Percentiles rank a stretch among this genome's conserved stretches.
phyloP scores from a whole-genome alignment of 164 flowering plant genomes.

The Nelumbo lutea region DNA sequence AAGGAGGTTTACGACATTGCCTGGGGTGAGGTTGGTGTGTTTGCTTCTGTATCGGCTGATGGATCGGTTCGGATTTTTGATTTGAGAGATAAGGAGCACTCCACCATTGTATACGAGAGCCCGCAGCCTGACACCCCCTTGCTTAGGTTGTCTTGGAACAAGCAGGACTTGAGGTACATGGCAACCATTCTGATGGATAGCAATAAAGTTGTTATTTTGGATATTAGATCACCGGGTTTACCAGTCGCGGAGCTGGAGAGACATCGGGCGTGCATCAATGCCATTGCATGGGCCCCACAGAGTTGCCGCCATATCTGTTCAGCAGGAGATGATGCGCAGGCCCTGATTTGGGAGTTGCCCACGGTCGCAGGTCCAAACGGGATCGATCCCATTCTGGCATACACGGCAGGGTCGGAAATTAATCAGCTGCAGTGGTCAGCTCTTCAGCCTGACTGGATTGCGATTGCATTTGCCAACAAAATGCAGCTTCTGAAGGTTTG shows the following conservation, averaged over 20 bases:
- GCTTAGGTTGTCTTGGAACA: constrained; percentile 91
- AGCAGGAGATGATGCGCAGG: constrained; percentile 80
- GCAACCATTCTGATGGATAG: constrained; percentile 80
- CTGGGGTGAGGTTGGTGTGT: constrained; percentile 92
- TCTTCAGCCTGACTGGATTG: constrained; percentile 81
- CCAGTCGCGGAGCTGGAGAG: constrained; percentile 87
- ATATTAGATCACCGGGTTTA: constrained; percentile 63
- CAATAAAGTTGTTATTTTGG: constrained; percentile 70
- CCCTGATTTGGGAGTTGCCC: constrained; percentile 85
- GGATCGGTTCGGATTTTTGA: constrained; percentile 93
- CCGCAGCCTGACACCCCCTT: constrained; percentile 81
- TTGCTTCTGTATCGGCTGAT: constrained; percentile 93
- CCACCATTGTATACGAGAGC: constrained; percentile 92
- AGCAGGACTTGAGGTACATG: constrained; percentile 82
- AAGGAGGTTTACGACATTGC: constrained; percentile 98
- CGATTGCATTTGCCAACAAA: constrained; percentile 61
- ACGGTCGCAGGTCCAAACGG: constrained; percentile 64
- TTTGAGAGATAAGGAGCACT: constrained; percentile 87
- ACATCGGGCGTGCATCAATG: constrained; percentile 71
- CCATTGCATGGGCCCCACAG: constrained; percentile 87
- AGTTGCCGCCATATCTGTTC: constrained; percentile 67
- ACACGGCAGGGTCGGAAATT: constrained; percentile 64
- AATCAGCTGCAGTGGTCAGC: constrained; percentile 89
- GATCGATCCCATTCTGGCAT: constrained; percentile 70
- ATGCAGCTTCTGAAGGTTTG: constrained; percentile 80